Base-by-base conservation (phyloP, 2,329 filamentous ascomycete species). In the Fusarium denticulatum region DNA sequence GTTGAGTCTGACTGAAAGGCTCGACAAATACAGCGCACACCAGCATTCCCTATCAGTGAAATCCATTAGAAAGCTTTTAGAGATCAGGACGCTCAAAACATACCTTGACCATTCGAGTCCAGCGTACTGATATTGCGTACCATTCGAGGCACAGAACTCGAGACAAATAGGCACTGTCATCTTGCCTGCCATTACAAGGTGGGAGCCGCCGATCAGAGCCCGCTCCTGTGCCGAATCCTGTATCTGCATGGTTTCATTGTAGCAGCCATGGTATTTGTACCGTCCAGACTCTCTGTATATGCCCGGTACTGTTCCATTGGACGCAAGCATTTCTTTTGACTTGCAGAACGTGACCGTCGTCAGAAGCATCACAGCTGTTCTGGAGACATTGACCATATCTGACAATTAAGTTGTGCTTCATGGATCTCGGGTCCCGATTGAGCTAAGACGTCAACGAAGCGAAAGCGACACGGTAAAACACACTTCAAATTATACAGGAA, bases 251-350 rank as follows among this genome's bases (percentile, higher is more conserved):
- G 88, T 89, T 77, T 91, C 89, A 74, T 89, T 88, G 81, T 82
- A 90, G 82, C 89, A 91, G 63, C 89, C 89, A n/a, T 80, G 77
- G 79, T 90, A 90, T 22, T 61, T 70, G 80, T 89, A 90, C 49
- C 75, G 78, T 36, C 75, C 70, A 11, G 81, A 80, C 43, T 75
- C 76, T 55, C 78, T 78, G 78, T 83, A 86, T 73, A 85, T 79
- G 9, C 67, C 76, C 36, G 79, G 49, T 5, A 40, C 28, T 43
- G 37, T 11, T 13, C 20, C 73, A 6, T 46, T 72, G 26, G 65
- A 57, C 30, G 64, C 64, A 50, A 73, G 52, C 16, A 75, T 73
- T 12, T 70, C 22, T 24, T 72, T 72, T n/a, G 77, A 58, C 14
- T 64, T 36, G 36, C 62, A 55, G 32, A 69, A 53, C 15, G 72